These are phyloP conservation scores for Aspergillus sp. DNA, from an alignment of 2,329 filamentous ascomycete species.

Conservation along the genomic window DNA sequence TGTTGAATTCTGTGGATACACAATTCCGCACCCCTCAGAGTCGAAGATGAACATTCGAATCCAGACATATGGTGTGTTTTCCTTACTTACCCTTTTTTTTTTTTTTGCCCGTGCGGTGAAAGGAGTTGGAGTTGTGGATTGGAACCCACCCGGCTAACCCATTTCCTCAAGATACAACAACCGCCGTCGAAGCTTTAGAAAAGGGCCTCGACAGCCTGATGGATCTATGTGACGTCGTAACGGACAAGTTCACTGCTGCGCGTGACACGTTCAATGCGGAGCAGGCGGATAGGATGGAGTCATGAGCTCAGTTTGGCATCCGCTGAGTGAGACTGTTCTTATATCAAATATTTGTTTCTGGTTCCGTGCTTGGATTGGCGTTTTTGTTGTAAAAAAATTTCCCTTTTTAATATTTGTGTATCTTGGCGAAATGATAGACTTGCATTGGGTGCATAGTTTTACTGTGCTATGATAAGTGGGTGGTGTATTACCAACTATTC, in stretches of 20 bases:
- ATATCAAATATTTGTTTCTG: slow-evolving; percentile 10
- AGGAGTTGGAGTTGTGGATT: too few species aligned
- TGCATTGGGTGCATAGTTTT: background rate
- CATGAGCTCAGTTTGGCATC: slow-evolving; percentile 19
- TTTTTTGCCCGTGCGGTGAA: too few species aligned
- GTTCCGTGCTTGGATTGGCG: slow-evolving; percentile 22
- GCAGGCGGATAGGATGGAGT: slow-evolving; percentile 35
- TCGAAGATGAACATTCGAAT: slow-evolving; percentile 96
- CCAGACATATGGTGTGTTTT: slow-evolving; percentile 82
- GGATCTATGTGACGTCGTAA: slow-evolving; percentile 88
- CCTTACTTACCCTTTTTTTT: background rate
- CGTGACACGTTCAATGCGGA: slow-evolving; percentile 59
- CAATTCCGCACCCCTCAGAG: slow-evolving; percentile 95
- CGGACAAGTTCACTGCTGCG: slow-evolving; percentile 79
- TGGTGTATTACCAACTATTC: too few species aligned
- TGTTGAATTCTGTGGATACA: slow-evolving; percentile 97
- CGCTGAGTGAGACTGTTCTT: background rate
- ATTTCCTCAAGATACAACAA: slow-evolving; percentile 61
- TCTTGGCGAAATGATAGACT: slow-evolving; percentile 7
- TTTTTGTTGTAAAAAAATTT: slow-evolving; percentile 22
- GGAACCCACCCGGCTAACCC: background rate
- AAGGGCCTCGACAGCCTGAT: slow-evolving; percentile 88
- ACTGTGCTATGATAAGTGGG: background rate
- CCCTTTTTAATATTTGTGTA: background rate
- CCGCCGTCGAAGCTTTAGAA: slow-evolving; percentile 79